A percentile compares a stretch with the other conserved stretches of the same genome.
Conservation (phyloP, 176 grass and related monocot genomes). For the Rhipidocladum racemiflorum region DNA sequence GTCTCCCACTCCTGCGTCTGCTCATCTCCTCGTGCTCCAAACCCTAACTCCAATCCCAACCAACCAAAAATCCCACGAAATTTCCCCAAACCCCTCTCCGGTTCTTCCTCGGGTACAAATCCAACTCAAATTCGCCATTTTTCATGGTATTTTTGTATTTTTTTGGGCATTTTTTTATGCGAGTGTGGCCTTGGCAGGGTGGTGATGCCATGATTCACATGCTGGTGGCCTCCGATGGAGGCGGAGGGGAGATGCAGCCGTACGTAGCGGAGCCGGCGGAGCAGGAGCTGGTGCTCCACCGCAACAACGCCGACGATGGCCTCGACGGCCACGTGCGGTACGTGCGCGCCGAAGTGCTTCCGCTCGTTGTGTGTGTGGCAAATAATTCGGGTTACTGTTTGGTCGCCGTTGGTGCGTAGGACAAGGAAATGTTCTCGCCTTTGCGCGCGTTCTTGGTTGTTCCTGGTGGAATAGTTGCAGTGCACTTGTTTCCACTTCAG, state of each 20-base stretch:
- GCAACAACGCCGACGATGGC: constrained; percentile 38
- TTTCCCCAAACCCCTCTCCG: not conserved
- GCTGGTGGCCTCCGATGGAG: constrained; percentile 51
- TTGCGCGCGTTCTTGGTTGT: not conserved
- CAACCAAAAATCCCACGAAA: not conserved
- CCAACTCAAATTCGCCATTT: not conserved
- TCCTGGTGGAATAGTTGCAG: constrained; percentile 1
- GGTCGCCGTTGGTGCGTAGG: not conserved
- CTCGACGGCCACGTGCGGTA: constrained; percentile 58
- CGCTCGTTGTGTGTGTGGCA: not conserved
- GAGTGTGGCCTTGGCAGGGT: constrained; percentile 32
- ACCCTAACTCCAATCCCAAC: constrained; percentile 47
- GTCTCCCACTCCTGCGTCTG: not conserved
- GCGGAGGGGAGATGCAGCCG: constrained; percentile 40
- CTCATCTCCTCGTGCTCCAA: constrained; percentile 38
- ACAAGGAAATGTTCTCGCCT: not conserved
- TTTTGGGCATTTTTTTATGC: not conserved
- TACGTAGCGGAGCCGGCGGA: constrained; percentile 12
- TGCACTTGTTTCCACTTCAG: constrained; percentile 14
- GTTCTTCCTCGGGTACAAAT: not conserved
- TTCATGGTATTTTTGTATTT: not conserved
- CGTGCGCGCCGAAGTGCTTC: constrained; percentile 20
- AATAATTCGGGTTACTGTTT: not conserved
- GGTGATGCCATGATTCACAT: constrained; percentile 66
- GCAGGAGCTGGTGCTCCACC: constrained; percentile 51